A percentile compares a stretch with the other conserved stretches of the same genome.
These are phyloP conservation scores for Xylaria bambusicola DNA, from an alignment of 495 filamentous ascomycete species.

Conservation along the genomic window DNA sequence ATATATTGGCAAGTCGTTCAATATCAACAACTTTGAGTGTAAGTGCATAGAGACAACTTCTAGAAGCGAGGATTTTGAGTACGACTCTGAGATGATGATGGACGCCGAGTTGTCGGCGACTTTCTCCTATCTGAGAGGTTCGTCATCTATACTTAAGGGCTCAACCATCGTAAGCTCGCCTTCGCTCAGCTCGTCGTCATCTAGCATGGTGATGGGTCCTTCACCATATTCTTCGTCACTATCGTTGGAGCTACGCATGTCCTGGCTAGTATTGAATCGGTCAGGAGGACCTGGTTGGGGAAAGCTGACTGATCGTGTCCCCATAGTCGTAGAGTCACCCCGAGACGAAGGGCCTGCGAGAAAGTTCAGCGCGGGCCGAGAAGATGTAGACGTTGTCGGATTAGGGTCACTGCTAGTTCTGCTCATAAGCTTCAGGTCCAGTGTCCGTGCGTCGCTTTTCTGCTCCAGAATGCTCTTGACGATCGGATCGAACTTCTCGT, in stretches of 20 bases:
- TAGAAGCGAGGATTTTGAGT: no score
- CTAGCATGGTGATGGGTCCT: conserved; percentile 31
- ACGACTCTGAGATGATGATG: no score
- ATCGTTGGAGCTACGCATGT: conserved; percentile 33
- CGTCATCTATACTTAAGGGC: conserved; percentile 28
- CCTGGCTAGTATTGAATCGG: conserved; percentile 34
- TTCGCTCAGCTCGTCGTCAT: conserved; percentile 47
- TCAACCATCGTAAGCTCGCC: conserved; percentile 37
- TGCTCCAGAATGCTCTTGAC: conserved; percentile 48
- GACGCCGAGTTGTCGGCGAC: no score
- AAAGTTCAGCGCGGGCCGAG: background rate
- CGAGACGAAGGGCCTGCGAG: background rate
- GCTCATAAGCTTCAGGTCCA: conserved; percentile 37
- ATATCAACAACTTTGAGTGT: no score
- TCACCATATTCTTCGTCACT: conserved; percentile 36
- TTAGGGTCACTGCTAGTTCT: background rate
- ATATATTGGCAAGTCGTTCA: no score
- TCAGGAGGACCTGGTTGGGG: background rate
- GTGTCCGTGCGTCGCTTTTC: conserved; percentile 45
- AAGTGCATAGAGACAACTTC: no score
- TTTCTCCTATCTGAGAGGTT: background rate
- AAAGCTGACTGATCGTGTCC: background rate
- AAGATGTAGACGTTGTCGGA: background rate
- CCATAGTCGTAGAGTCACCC: background rate
- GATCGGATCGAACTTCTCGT: conserved; percentile 25